Evolutionary conservation across 805 yeast genomes (phyloP).

Genomic region (Candida koratica): DNA sequence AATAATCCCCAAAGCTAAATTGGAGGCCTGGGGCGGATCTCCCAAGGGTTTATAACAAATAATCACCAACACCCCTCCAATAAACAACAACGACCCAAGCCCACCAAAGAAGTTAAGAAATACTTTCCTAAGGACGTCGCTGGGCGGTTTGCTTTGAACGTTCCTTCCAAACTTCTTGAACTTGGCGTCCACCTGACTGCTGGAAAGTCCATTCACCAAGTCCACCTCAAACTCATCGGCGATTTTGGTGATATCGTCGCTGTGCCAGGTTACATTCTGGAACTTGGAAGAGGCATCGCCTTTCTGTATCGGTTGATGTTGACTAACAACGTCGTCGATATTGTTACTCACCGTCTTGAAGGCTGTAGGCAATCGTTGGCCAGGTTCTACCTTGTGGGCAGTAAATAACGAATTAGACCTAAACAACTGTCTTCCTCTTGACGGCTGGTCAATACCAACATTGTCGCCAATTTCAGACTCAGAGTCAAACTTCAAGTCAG

Average conservation of each 20-base stretch:
- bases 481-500: conserved; percentile 5
- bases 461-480: conserved; percentile 3
- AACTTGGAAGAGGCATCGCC: conserved; percentile 18
- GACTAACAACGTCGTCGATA: conserved; percentile 22
- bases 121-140: conserved; percentile 27
- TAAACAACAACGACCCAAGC: conserved; percentile 40
- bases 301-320: conserved; percentile 7
- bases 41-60: conserved; percentile 48
- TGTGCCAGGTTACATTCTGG: conserved; percentile 27
- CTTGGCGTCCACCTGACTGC: conserved; percentile 12
- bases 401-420: conserved; percentile 9
- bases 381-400: conserved; percentile 8
- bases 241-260: conserved; percentile 21
- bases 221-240: conserved; percentile 21
- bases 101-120: conserved; percentile 46
- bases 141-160: conserved; percentile 36
- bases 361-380: conserved; percentile 30
- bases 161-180: conserved; percentile 30
- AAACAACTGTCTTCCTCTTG: neutral
- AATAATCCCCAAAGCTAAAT: conserved; percentile 41
- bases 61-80: conserved; percentile 41
- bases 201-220: conserved; percentile 21
- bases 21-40: conserved; percentile 42
- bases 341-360: conserved; percentile 37
- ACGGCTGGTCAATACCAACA: neutral